Evolutionary conservation across 495 filamentous ascomycete species (phyloP), one percentile per base, ranked within the genome.

Genomic region (Evansstolkia leycettana): DNA sequence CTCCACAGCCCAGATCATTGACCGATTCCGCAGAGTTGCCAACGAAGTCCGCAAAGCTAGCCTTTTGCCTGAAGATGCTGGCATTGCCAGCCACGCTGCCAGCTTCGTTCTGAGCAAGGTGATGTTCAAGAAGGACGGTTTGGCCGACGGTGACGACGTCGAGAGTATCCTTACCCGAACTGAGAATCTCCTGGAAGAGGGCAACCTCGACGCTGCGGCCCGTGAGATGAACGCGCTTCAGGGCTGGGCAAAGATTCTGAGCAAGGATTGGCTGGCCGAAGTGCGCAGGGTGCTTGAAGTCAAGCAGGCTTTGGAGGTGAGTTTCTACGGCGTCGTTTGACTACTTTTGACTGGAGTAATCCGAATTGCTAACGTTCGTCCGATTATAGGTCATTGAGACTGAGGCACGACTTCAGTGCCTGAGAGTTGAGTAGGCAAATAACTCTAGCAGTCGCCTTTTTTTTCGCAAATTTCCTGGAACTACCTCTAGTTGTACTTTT

Each of bases 21-120:
- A 95, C 56, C 82, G 89, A 35, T 98, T 98, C 78, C 81, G 90
- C 28, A 79, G 84, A 24, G 89, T 98, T n/a, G 82, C 89, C 7
- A 64, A 66, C 37, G 92, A 96, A 64, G 90, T 96, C 13, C 75
- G 92, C 44, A 96, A 96, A 69, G 89, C 90, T 14, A 78, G 79
- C 30, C 69, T 96, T 14, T 67, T 98, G 10, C 90, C 90, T 13
- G 86, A 92, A 34, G 78, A 93, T 45, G 90, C 92, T 2, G 90
- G 90, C 39, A 83, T 95, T 14, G 88, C 90, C 10, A 86, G 81
- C 49, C 90, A 96, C 55, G 84, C 88, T 1, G 83, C 83, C 9
- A 92, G 83, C 57, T 78, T 81, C 45, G 64, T 89, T 17, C 54
- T 98, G 52, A 92, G 83, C 65, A 88, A 93, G 58, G 65, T 95